Evolutionary conservation across 164 flowering plant species (phyloP).

Genomic region (Vitis vinifera): ASM3070453v1 NC_081806.1:2211501-2212000

Average conservation of each 20-base stretch:
- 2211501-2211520: background rate
- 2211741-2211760: conserved; percentile 73
- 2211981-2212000: background rate
- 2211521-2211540: background rate
- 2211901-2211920: conserved; percentile 47
- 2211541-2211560: background rate
- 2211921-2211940: conserved; percentile 63
- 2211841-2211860: conserved; percentile 65
- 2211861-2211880: conserved; percentile 73
- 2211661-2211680: conserved; percentile 27
- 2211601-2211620: conserved; percentile 78
- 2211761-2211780: conserved; percentile 73
- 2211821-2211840: conserved; percentile 55
- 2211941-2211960: conserved; percentile 18
- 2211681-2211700: conserved; percentile 46
- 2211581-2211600: conserved; percentile 68
- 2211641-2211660: conserved; percentile 66
- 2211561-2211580: background rate
- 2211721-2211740: conserved; percentile 87
- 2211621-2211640: conserved; percentile 40
- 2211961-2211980: background rate
- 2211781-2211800: conserved; percentile 56
- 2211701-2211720: conserved; percentile 64
- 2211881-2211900: conserved; percentile 44
- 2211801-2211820: conserved; percentile 34